Conservation (phyloP, 805 yeast genomes). For the Cyberlindnera maritima region DNA sequence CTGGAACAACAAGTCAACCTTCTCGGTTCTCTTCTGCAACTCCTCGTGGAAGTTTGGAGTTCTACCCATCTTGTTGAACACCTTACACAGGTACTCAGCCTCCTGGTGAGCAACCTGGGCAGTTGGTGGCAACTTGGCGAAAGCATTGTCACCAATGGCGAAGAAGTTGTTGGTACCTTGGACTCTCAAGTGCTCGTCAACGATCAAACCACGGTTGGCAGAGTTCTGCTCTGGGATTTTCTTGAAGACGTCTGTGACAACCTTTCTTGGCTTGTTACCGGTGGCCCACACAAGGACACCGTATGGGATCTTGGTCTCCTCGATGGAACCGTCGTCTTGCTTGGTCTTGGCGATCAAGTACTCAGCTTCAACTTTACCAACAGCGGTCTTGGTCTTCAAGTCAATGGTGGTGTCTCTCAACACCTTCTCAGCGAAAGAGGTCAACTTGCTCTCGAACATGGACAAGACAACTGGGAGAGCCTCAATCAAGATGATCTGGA, state of each 20-base stretch:
- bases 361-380: constrained; percentile 75
- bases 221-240: constrained; percentile 75
- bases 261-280: constrained; percentile 84
- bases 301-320: constrained; percentile 63
- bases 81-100: constrained; percentile 75
- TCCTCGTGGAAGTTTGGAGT: constrained; percentile 37
- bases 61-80: constrained; percentile 57
- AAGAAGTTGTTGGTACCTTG: constrained; percentile 80
- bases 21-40: constrained; percentile 32
- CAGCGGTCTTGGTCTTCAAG: constrained; percentile 82
- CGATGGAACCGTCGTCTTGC: constrained; percentile 66
- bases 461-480: constrained; percentile 84
- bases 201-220: constrained; percentile 83
- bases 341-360: constrained; percentile 72
- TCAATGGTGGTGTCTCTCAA: constrained; percentile 56
- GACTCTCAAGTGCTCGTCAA: constrained; percentile 74
- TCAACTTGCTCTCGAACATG: constrained; percentile 43
- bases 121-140: constrained; percentile 88
- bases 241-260: constrained; percentile 63
- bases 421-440: constrained; percentile 42
- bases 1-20: constrained; percentile 39
- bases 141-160: constrained; percentile 93
- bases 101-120: constrained; percentile 97
- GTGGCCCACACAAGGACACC: constrained; percentile 97
- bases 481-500: constrained; percentile 83